These are phyloP conservation scores for Nannochloris sp. DNA, from an alignment of 139 green algal species.

Conservation along the genomic window DNA sequence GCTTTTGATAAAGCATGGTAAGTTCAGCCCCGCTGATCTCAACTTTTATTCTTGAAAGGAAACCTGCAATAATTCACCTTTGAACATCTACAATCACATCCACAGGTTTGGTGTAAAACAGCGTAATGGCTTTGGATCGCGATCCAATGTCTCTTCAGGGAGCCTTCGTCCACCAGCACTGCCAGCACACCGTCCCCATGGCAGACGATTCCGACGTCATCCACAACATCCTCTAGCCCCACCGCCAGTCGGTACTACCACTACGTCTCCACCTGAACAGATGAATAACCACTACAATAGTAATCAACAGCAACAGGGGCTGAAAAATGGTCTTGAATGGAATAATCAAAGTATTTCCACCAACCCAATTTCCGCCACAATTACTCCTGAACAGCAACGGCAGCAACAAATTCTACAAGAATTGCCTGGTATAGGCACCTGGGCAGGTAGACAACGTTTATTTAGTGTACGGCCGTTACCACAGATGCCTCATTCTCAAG, in stretches of 20 bases:
- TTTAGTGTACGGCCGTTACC: background rate
- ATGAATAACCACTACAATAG: background rate
- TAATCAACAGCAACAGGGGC: background rate
- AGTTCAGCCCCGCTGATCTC: background rate
- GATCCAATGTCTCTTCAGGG: background rate
- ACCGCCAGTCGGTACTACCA: background rate
- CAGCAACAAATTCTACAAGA: slow-evolving; percentile 9
- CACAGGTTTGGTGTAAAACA: background rate
- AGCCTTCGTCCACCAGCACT: background rate
- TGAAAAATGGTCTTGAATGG: background rate
- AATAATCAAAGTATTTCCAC: background rate
- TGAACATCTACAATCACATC: background rate
- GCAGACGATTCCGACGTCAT: slow-evolving; percentile 5
- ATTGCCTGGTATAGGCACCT: slow-evolving; percentile 17
- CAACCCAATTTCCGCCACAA: background rate
- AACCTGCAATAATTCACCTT: background rate
- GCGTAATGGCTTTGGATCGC: background rate
- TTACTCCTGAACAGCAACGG: background rate
- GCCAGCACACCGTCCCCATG: background rate
- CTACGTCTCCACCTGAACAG: background rate
- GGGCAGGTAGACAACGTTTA: slow-evolving; percentile 22
- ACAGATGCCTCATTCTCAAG: background rate
- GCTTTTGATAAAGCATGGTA: background rate
- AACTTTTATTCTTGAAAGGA: background rate
- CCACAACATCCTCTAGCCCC: background rate